Conservation (phyloP, 1,284 basidiomycete species). For the Flammula alnicola region DNA sequence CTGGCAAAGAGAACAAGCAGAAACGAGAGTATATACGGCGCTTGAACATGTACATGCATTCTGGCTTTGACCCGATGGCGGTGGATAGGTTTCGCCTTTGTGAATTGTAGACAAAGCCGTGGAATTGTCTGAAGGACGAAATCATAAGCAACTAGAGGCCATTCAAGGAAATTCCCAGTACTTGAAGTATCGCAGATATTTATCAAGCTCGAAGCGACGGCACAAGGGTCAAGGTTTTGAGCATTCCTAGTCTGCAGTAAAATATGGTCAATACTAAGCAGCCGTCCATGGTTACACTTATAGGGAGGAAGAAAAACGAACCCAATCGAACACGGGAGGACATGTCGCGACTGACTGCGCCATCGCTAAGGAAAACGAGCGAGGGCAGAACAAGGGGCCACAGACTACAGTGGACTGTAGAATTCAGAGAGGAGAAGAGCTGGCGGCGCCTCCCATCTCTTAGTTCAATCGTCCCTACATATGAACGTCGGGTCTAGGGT, state of each 20-base stretch:
- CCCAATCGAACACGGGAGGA: conserved; percentile 6
- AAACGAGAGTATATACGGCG: conserved; percentile 27
- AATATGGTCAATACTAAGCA: not conserved
- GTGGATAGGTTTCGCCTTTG: conserved; percentile 5
- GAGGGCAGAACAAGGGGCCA: not conserved
- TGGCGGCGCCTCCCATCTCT: too few relatives aligned
- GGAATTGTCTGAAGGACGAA: not conserved
- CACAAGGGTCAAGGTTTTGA: conserved; percentile 25
- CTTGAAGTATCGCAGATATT: conserved; percentile 11
- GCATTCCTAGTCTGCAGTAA: conserved; percentile 26
- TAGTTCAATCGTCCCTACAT: too few relatives aligned
- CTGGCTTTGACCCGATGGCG: conserved; percentile 8
- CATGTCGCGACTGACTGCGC: not conserved
- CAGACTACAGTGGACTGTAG: not conserved
- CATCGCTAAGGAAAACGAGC: not conserved
- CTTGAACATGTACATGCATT: conserved; percentile 25
- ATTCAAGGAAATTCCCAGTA: not conserved
- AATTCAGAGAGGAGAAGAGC: not conserved
- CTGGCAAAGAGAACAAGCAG: conserved; percentile 30
- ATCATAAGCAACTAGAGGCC: too few relatives aligned
- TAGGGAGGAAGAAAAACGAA: not conserved
- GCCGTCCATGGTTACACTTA: not conserved
- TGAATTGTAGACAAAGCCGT: not conserved
- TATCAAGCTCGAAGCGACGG: conserved; percentile 21
- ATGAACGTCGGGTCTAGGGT: too few relatives aligned